These are phyloP conservation scores for Mycosphaerella sp. DNA, from an alignment of 2,329 filamentous ascomycete species.

Conservation along the genomic window DNA sequence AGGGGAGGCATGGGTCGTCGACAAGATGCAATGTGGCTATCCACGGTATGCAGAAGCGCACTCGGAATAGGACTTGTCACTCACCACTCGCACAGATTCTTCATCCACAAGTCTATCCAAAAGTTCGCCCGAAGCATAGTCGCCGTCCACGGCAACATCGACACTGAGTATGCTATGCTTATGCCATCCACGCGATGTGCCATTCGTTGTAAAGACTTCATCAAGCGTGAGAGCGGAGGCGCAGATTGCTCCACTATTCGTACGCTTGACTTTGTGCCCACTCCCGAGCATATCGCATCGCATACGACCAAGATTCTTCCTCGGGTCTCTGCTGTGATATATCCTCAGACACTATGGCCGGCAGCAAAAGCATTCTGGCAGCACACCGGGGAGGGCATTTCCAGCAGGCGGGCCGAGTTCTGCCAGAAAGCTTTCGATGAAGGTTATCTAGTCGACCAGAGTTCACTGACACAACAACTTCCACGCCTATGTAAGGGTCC, in stretches of 20 bases:
- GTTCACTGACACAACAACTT: constrained; percentile 32
- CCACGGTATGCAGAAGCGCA: constrained; percentile 56
- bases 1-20: constrained; percentile 78
- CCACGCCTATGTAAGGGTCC: constrained; percentile 60
- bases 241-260: constrained; percentile 46
- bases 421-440: constrained; percentile 70
- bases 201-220: constrained; percentile 67
- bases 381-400: constrained; percentile 87
- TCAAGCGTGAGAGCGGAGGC: constrained; percentile 54
- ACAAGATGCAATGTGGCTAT: constrained; percentile 83
- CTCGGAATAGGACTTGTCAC: not conserved
- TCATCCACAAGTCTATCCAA: constrained; percentile 77
- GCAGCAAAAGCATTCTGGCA: constrained; percentile 96
- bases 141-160: constrained; percentile 54
- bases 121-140: constrained; percentile 65
- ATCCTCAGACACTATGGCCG: constrained; percentile 58
- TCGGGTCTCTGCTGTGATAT: constrained; percentile 55
- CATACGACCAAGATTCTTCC: constrained; percentile 41
- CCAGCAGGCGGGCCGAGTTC: constrained; percentile 85
- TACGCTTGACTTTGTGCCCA: constrained; percentile 59
- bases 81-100: constrained; percentile 57
- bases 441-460: constrained; percentile 54
- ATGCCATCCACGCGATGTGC: constrained; percentile 70
- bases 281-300: constrained; percentile 43
- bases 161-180: constrained; percentile 64